Evolutionary conservation across 176 grass and related monocot species (phyloP).

Genomic region (Ensete glaucum): DNA sequence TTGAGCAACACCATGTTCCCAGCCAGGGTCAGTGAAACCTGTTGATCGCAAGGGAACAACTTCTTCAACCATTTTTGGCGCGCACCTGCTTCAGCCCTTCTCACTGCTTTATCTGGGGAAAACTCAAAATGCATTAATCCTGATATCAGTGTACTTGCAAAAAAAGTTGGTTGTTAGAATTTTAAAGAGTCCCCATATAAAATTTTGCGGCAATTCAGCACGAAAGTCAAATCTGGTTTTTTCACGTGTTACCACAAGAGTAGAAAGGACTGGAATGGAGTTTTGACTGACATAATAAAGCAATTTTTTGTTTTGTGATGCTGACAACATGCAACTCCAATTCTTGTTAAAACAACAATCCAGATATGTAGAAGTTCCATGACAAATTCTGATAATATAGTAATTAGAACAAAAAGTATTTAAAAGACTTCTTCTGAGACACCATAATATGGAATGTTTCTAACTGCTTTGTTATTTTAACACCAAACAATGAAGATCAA

Average conservation of each 20-base stretch:
- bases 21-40: slow-evolving; percentile 27
- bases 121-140: not conserved
- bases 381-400: not conserved
- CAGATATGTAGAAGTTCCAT: not conserved
- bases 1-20: slow-evolving; percentile 27
- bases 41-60: not conserved
- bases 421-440: not conserved
- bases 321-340: not conserved
- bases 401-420: not conserved
- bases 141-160: not conserved
- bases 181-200: not conserved
- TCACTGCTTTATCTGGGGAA: not conserved
- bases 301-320: not conserved
- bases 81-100: not conserved
- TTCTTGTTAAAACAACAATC: not conserved
- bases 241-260: not conserved
- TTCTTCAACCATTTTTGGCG: slow-evolving; percentile 9
- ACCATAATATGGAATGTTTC: no score
- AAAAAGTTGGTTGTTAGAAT: not conserved
- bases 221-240: not conserved
- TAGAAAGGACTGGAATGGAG: not conserved
- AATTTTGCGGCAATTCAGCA: not conserved
- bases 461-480: no score
- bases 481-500: no score
- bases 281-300: not conserved